Base-by-base conservation (phyloP, 176 grass and related monocot species). In the Carex pumila region DNA sequence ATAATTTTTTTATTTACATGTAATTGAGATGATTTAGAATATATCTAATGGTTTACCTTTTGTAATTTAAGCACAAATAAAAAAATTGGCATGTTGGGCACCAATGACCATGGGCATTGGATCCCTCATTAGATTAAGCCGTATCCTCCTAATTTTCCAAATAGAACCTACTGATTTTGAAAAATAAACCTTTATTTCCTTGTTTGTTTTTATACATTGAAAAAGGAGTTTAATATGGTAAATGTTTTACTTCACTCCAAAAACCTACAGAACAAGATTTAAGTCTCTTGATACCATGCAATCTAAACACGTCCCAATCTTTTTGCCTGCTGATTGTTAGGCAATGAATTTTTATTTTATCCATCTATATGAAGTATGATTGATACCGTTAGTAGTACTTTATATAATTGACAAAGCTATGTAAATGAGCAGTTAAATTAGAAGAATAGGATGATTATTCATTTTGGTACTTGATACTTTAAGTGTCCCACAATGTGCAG, bases 401-500 rank as follows among this genome's bases (percentile, higher is more conserved):
- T 74, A 17, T 76, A 56, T 15, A 78, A 29, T 78, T 14, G 32
- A 56, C 53, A 57, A 56, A 78, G 7, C 6, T 3, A 57, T 56
- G 22, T 36, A 32, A 31, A 9, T 78, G 56, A 25, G 52, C 13
- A 78, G 50, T 78, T 32, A 55, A 78, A 57, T 57, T 57, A 57
- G 73, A 57, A 57, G 5, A 78, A 56, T 78, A 78, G 52, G 73
- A 57, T 78, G 52, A 61, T 63, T 72, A 31, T 36, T 71, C 54
- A 81, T 83, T 45, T 55, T 56, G 34, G 30, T 56, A 22, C 47
- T 64, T 81, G 64, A 81, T 74, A 61, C 71, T 43, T 69, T 43
- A 29, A 78, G 29, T 57, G 49, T 36, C 6, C 52, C 63, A 5
- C 31, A 58, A 83, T 81, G 52, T 81, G 71, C 88, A 98, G 95